Base-by-base conservation (phyloP, 2,329 filamentous ascomycete species). In the Aspergillus pseudoglaucus region DNA sequence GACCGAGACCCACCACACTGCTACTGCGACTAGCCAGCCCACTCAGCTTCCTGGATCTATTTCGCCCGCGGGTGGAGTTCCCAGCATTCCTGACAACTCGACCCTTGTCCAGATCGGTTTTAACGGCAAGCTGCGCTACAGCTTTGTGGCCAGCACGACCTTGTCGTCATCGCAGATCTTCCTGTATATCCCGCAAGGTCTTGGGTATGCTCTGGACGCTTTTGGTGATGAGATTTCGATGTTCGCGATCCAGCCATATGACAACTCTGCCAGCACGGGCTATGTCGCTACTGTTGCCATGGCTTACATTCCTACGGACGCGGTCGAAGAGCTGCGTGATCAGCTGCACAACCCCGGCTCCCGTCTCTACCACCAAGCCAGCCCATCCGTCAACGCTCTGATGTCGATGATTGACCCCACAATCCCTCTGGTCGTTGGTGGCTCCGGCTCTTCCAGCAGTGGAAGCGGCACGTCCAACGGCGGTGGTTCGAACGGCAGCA, bases 121-220 rank as follows among this genome's bases (percentile, higher is more conserved):
- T 77, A 74, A 81, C 45, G 85, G 83, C 61, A 79, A 81, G 1
- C 78, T 95, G 57, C 91, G 94, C 72, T 98, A 93, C 67, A 73
- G 79, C 7, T 95, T 94, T 63, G 87, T 97, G 23, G 83, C 85
- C 9, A 75, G 74, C 18, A 82, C 85, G 53, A 76, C 82, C 12
- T 77, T 84, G 54, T 87, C 90, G 15, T 86, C 88, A 4, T 82
- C 82, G 35, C 91, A 97, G 69, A 88, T 98, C 60, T 95, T 96
- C 73, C 72, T 80, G 46, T 87, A 81, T 55, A 74, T 96, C 3
- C 90, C 90, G 0, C 59, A 75, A 45, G 88, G 87, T 54, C 76
- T 95, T 44, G 73, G 79, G 2, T 79, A 84, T 54, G 85, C 81
- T 39, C 73, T 95, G 41, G 50, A 64, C 47, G 40, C 64, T 46